Conservation (phyloP, 2,329 filamentous ascomycete genomes). For the Apiospora koreana region DNA sequence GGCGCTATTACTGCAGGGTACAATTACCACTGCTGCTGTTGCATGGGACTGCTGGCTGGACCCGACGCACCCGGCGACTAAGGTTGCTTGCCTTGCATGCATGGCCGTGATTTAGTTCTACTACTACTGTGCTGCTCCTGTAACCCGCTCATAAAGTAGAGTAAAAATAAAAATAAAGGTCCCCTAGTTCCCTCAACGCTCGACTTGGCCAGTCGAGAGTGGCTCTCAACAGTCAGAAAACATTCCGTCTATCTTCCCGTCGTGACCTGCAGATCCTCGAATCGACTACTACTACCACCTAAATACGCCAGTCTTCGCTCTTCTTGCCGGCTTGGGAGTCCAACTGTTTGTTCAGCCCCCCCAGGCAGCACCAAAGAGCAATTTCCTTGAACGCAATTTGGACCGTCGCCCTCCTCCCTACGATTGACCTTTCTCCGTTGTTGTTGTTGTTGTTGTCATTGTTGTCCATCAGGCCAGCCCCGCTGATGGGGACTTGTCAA, state of each 20-base stretch:
- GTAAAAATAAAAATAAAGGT: neutral
- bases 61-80: neutral
- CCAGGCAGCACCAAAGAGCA: neutral
- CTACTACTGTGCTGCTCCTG: too few species aligned
- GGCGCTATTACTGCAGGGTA: constrained; percentile 3
- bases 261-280: neutral
- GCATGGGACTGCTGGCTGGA: neutral
- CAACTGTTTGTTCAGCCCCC: neutral
- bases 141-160: neutral
- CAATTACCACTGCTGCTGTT: neutral
- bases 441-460: neutral
- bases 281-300: neutral
- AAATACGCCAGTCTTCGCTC: neutral
- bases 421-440: neutral
- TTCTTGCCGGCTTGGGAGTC: neutral
- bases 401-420: neutral
- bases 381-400: neutral
- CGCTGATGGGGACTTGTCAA: constrained; percentile 2
- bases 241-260: neutral
- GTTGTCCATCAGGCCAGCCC: neutral
- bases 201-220: constrained; percentile 1
- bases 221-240: neutral
- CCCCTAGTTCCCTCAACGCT: neutral
- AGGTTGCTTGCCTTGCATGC: neutral
- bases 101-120: neutral